Conservation (phyloP, 1,284 basidiomycete genomes). For the Irpex lacteus region DNA sequence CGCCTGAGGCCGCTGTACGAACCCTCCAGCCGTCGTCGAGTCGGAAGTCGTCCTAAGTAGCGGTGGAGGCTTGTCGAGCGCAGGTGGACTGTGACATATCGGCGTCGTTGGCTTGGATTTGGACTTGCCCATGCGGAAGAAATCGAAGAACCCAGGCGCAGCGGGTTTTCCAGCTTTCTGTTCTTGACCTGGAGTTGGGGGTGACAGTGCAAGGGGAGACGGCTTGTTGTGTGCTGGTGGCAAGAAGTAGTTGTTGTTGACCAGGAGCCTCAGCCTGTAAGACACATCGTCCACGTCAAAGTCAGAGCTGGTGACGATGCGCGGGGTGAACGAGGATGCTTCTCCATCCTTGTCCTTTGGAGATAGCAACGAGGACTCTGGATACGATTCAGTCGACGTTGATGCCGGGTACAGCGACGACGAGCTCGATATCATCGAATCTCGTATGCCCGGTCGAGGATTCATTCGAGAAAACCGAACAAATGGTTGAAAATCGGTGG, state of each 20-base stretch:
- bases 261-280: conserved; percentile 73
- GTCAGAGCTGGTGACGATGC: conserved; percentile 38
- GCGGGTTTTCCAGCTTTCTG: conserved; percentile 43
- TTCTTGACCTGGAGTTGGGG: conserved; percentile 28
- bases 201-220: conserved; percentile 55
- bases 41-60: conserved; percentile 64
- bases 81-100: conserved; percentile 25
- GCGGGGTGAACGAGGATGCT: conserved; percentile 47
- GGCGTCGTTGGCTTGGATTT: conserved; percentile 61
- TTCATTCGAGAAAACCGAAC: conserved; percentile 22
- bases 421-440: conserved; percentile 54
- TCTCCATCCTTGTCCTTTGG: conserved; percentile 43
- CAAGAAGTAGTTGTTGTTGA: conserved; percentile 82
- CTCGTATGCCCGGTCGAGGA: conserved; percentile 30
- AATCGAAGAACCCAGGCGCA: conserved; percentile 60
- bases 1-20: conserved; percentile 34
- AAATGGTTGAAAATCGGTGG: conserved; percentile 25
- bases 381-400: conserved; percentile 51
- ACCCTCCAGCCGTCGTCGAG: conserved; percentile 44
- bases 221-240: conserved; percentile 82
- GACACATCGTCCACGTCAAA: conserved; percentile 79
- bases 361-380: conserved; percentile 55
- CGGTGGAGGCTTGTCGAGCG: conserved; percentile 31
- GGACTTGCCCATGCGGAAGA: conserved; percentile 65
- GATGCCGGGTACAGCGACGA: conserved; percentile 77